These are phyloP conservation scores for Bocquillonia castaneifolia DNA, from an alignment of 441 rosid genomes.

Conservation along the genomic window DNA sequence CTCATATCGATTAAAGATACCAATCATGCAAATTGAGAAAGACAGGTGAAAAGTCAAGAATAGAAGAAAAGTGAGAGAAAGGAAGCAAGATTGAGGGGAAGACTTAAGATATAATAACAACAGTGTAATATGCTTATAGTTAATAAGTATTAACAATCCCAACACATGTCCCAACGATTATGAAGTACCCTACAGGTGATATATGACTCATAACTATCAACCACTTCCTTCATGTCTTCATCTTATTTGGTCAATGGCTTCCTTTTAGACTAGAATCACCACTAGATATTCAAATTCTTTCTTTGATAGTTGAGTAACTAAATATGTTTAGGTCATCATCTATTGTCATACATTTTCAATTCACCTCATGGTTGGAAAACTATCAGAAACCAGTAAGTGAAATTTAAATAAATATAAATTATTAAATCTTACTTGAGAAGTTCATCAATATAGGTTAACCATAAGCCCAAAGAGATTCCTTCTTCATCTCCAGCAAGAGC, in stretches of 20 bases:
- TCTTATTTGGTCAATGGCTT: background rate
- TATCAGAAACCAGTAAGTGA: background rate
- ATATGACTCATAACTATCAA: background rate
- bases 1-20: slow-evolving; percentile 28
- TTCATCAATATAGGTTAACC: slow-evolving; percentile 78
- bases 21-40: background rate
- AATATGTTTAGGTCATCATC: background rate
- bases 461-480: slow-evolving; percentile 69
- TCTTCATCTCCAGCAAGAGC: slow-evolving; percentile 61
- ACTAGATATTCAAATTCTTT: slow-evolving; percentile 3
- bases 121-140: background rate
- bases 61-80: too few relatives aligned
- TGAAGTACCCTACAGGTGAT: background rate
- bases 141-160: background rate
- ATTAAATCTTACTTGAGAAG: slow-evolving; percentile 74
- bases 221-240: background rate
- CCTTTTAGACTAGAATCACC: background rate
- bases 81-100: background rate
- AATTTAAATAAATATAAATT: background rate
- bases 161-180: background rate
- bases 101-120: background rate
- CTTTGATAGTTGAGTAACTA: background rate
- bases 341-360: background rate
- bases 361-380: background rate
- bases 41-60: slow-evolving; percentile 6